Percentiles rank a stretch among this genome's conserved stretches.
phyloP scores from a whole-genome alignment of 176 grass and related monocot species.

The Leersia perrieri region DNA sequence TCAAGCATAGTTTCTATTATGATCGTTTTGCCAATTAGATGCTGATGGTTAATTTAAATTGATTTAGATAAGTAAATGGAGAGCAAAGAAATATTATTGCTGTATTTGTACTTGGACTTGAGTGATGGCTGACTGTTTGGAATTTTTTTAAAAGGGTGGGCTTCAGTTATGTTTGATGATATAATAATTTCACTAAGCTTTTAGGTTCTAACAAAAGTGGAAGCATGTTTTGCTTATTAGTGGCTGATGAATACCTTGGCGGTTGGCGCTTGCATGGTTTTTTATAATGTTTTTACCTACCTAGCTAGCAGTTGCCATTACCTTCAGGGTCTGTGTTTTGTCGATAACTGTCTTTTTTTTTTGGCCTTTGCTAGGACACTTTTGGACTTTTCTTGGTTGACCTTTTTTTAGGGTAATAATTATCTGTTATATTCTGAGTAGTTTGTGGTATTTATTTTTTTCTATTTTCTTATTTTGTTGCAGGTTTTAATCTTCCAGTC shows the following conservation, averaged over 20 bases:
- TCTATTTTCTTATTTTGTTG: neutral
- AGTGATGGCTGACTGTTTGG: neutral
- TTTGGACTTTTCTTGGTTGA: too few species aligned
- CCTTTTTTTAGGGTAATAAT: too few species aligned
- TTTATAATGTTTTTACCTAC: neutral
- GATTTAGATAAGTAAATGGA: neutral
- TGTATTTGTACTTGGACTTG: neutral
- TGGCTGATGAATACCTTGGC: neutral
- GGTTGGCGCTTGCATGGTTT: neutral
- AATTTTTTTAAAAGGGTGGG: too few species aligned
- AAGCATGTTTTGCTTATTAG: neutral
- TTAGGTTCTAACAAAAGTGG: too few species aligned
- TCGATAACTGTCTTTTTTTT: neutral
- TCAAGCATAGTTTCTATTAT: too few species aligned
- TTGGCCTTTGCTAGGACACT: too few species aligned
- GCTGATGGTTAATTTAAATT: too few species aligned
- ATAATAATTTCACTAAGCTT: neutral
- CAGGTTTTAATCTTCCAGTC: slow-evolving; percentile 27
- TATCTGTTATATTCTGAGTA: too few species aligned
- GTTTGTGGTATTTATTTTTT: slow-evolving; percentile 6
- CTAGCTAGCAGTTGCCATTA: neutral
- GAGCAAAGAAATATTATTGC: neutral
- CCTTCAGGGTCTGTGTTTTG: neutral
- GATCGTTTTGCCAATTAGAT: too few species aligned
- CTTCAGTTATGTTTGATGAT: neutral